phyloP scores from a whole-genome alignment of 768 basidiomycete genomes.

The Strobilomyces dryophilus region DNA sequence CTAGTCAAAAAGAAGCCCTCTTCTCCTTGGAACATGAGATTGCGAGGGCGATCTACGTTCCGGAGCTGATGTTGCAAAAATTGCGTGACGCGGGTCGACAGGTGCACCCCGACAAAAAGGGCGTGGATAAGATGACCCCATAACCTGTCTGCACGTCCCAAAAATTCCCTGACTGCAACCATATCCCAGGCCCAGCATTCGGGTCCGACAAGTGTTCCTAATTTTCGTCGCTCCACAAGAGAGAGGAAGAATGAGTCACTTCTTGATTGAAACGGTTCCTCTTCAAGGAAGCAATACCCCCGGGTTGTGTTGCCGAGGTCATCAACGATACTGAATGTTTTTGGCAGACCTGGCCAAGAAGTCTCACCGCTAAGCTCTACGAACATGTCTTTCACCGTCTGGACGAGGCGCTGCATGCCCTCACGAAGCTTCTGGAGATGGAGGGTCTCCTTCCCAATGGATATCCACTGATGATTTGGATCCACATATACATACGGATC shows the following conservation, averaged over 20 bases:
- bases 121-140: background rate
- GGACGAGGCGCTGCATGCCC: background rate
- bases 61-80: constrained; percentile 6
- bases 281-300: constrained; percentile 1
- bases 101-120: background rate
- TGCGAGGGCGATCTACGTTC: constrained; percentile 1
- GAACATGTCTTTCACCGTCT: too few species aligned
- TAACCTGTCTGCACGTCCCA: background rate
- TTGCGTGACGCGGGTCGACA: background rate
- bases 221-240: background rate
- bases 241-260: background rate
- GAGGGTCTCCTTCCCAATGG: background rate
- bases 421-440: background rate
- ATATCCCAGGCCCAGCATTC: background rate
- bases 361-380: background rate
- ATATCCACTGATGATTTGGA: background rate
- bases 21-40: background rate
- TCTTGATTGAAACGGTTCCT: background rate
- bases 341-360: background rate
- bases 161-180: background rate
- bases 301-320: background rate
- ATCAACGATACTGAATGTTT: background rate
- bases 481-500: background rate
- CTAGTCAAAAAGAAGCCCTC: background rate
- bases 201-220: background rate